Evolutionary conservation across 495 filamentous ascomycete species (phyloP), one percentile per base, ranked within the genome.

Genomic region (Aspergillus haitiensis): DNA sequence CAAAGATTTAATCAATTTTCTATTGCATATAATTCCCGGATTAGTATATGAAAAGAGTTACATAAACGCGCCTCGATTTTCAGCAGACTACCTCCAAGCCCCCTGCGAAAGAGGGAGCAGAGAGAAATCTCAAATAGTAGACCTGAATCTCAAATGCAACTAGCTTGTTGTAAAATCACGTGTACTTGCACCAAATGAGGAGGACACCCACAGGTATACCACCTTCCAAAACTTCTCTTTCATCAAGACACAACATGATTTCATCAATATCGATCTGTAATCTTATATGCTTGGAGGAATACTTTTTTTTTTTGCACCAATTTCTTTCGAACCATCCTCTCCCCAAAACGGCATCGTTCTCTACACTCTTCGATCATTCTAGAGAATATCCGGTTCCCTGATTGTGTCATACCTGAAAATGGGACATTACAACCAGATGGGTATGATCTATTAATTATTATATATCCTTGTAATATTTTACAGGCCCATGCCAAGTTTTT

Each of bases 101-200:
- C 15, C 44, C 44, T 21, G 7, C 9, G 44, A 27, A 47, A 47
- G 44, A 18, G 5, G 16, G 10, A 47, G 27, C 27, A 8, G 6
- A 21, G n/a, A 21, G n/a, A 10, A 2, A 8, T 18, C 15, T 10
- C n/a, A 16, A 47, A 7, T 15, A 21, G 44, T 47, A 47, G 44
- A 21, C n/a, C 7, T 6, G 44, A 21, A 47, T 47, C 15, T 47
- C 27, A 21, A 47, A 47, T 47, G 10, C 44, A 47, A 21, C 44
- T 47, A 21, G 44, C 44, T 47, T 47, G 44, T 47, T 47, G 21
- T 16, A 47, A 15, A 47, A 47, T 47, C 44, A 47, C 44, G 44
- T 47, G 44, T 47, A 47, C n/a, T 1, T 9, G n/a, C 16, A 40
- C 10, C 10, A n/a, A n/a, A 47, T 7, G n/a, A 7, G 27, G 7